Evolutionary conservation across 2,329 filamentous ascomycete species (phyloP), one percentile per base, ranked within the genome.

Genomic region (Aspergillus nomiae): DNA sequence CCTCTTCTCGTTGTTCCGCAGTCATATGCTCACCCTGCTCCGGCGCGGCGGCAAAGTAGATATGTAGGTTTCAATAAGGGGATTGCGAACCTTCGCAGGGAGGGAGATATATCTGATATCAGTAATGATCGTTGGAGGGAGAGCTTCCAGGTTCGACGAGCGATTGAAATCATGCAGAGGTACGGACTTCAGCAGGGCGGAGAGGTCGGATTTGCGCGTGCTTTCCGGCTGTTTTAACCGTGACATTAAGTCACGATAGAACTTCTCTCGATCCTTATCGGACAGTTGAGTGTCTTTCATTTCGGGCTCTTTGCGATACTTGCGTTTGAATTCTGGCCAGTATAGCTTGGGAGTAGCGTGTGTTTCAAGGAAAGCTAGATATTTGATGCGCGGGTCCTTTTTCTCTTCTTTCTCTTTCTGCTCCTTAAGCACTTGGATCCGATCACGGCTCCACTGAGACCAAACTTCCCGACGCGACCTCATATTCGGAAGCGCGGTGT

Each of bases 321-420:
- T 99, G 38, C 95, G 85, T 71, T 92, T 92, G 79, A 99, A 99
- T 75, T 99, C 95, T 0, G 92, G 90, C 95, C 95, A 99, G 82
- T 96, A 99, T 1, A 99, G 84, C 79, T 97, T 98, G 0, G 92
- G 90, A 0, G 90, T 95, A 0, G 94, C 94, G 69, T 92, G 87
- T 56, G 90, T 87, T 66, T 94, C 88, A 34, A 99, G 82, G 66
- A 99, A 90, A 0, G 86, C 85, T 64, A 98, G 81, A 76, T 96
- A 99, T 0, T 90, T 88, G 67, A 97, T 90, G 54, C 86, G 84
- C 1, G 95, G 94, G 71, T 98, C 93, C 67, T 87, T 87, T 80
- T 92, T 94, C 77, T 91, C 90, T 73, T 93, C 87, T 65, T 85
- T 89, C 28, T 89, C 90, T 62, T 91, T 89, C 71, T 86, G 86